phyloP scores from a whole-genome alignment of 164 flowering plant genomes.

The Vitis cinerea region DNA sequence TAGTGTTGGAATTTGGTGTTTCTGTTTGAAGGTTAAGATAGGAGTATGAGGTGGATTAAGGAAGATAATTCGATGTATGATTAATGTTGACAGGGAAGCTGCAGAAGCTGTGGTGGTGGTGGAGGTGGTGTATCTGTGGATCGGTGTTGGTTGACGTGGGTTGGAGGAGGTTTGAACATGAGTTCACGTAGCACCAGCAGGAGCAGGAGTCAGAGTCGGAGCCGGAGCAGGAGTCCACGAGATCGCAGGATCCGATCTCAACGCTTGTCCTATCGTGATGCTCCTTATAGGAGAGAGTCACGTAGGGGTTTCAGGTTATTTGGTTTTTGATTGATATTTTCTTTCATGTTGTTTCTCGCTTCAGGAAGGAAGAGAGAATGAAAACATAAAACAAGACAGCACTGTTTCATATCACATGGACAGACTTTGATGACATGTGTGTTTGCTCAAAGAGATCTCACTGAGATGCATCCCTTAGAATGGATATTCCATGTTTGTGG shows the following conservation, averaged over 20 bases:
- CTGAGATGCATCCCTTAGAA: not conserved
- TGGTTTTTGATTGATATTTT: constrained; percentile 21
- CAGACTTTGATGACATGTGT: not conserved
- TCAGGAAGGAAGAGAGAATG: constrained; percentile 6
- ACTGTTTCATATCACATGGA: not conserved
- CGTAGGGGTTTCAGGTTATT: constrained; percentile 54
- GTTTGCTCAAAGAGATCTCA: not conserved
- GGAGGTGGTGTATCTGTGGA: constrained; percentile 22
- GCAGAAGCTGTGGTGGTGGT: constrained; percentile 15
- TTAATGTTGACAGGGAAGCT: constrained; percentile 31
- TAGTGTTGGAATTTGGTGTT: constrained; percentile 18
- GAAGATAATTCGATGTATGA: constrained; percentile 21
- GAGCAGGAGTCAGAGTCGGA: constrained; percentile 39
- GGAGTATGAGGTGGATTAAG: constrained; percentile 15
- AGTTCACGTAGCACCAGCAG: constrained; percentile 32
- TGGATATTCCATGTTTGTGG: not conserved
- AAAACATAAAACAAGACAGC: not conserved
- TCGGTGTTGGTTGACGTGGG: constrained; percentile 22
- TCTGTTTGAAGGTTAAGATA: constrained; percentile 20
- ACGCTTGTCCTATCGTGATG: constrained; percentile 44
- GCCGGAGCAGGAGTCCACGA: constrained; percentile 49
- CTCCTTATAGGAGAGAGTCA: constrained; percentile 49
- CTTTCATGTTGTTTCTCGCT: constrained; percentile 1
- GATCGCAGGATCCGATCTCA: constrained; percentile 46
- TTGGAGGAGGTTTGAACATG: constrained; percentile 35